phyloP scores from a whole-genome alignment of 139 green algal species.

The Chlamydomonas sphaeroides region DNA sequence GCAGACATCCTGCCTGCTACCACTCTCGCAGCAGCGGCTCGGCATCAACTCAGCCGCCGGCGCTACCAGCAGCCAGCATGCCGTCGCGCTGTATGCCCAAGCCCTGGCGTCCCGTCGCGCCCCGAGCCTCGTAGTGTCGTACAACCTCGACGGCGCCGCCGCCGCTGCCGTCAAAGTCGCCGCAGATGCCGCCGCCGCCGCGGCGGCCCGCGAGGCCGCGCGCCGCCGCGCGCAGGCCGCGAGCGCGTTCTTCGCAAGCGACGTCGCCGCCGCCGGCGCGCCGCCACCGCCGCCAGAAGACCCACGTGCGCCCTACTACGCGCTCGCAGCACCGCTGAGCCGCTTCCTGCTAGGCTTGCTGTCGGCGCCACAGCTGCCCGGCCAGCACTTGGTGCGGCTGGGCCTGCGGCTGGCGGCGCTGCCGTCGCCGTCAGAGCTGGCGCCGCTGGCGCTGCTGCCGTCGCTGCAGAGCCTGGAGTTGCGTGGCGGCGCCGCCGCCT shows the following conservation, averaged over 20 bases:
- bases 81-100: too few species aligned
- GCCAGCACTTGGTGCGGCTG: not conserved
- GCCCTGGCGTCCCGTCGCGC: too few species aligned
- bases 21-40: not conserved
- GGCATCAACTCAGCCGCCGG: too few species aligned
- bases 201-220: not conserved
- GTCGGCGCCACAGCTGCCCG: not conserved
- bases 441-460: not conserved
- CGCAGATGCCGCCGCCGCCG: too few species aligned
- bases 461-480: not conserved
- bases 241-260: too few species aligned
- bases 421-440: not conserved
- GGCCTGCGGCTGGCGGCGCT: not conserved
- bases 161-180: not conserved
- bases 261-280: too few species aligned
- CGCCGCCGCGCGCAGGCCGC: too few species aligned
- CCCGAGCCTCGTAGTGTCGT: too few species aligned
- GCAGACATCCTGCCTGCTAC: not conserved
- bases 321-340: not conserved
- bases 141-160: too few species aligned
- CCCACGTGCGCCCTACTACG: conserved; percentile 1
- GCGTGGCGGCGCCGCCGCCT: not conserved
- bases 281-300: too few species aligned
- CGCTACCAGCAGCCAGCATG: too few species aligned
- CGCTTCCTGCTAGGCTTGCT: not conserved